Evolutionary conservation across 164 flowering plant genomes (phyloP), one percentile per base, ranked within the genome.

Genomic region (Nelumbo lutea): DNA sequence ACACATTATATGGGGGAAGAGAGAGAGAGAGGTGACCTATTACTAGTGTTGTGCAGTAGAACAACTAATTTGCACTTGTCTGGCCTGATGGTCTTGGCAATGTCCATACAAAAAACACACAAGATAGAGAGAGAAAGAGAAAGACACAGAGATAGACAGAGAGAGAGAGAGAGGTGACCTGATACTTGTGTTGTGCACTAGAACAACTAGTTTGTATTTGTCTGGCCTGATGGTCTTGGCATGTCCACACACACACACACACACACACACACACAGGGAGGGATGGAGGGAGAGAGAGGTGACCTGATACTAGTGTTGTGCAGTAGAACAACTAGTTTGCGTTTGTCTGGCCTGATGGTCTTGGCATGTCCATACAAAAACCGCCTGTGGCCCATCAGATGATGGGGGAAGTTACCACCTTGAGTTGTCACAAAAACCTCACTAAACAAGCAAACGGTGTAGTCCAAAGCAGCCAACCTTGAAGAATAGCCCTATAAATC

Each of bases 321-420:
- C 67, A 90, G 72, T 39, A 93, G 75, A 69, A 80, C 61, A 42
- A 76, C 96, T 63, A 93, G 87, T 82, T 86, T 87, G 59, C 68
- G 81, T 70, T 94, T 94, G 72, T 94, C 87, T 43, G 98, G 98
- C 65, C 75, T 88, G 60, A 91, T 86, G 60, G 98, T 94, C 81
- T 86, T 88, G 8, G 96, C 85, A 75, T 94, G 98, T 60, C 96
- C 98, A 72, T 84, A 85, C 9, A 90, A 77, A 71, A 82, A 90
- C 73, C 91, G 78, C 46, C 98, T 79, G 57, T 91, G 97, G 43
- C 98, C 98, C 95, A 88, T 86, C 65, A 94, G 79, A 77, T 91
- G 88, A 77, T 94, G 96, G 1, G 98, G 97, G 64, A 94, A 94
- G 79, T 94, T 94, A 48, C 97, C 98, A 52, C 98, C 98, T 72